Conservation (phyloP, 2,329 filamentous ascomycete genomes). For the Phialemonium atrogriseum region DNA sequence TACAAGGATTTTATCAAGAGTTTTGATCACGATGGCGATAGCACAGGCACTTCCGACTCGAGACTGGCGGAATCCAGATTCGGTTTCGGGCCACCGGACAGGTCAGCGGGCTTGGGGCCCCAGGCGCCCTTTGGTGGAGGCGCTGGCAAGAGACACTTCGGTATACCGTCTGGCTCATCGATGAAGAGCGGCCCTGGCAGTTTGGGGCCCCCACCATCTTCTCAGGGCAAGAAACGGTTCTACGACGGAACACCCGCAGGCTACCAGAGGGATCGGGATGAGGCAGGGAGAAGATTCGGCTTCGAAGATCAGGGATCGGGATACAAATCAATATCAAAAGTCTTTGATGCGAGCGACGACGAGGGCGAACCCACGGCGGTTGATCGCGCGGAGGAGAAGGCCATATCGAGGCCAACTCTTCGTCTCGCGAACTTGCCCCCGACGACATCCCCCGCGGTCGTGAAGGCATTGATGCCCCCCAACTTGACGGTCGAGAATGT, state of each 20-base stretch:
- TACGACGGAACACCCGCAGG: slow-evolving; percentile 36
- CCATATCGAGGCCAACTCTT: slow-evolving; percentile 54
- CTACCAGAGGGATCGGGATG: slow-evolving; percentile 22
- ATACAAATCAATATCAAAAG: slow-evolving; percentile 57
- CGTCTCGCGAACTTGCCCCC: slow-evolving; percentile 54
- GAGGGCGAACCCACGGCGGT: slow-evolving; percentile 38
- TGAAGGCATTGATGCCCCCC: slow-evolving; percentile 51
- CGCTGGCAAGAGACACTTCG: slow-evolving; percentile 56
- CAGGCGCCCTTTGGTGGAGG: slow-evolving; percentile 19
- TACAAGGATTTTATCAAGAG: slow-evolving; percentile 83
- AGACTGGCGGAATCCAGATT: slow-evolving; percentile 8
- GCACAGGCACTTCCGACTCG: slow-evolving; percentile 8
- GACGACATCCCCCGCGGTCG: slow-evolving; percentile 47
- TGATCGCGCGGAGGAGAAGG: slow-evolving; percentile 46
- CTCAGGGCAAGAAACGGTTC: slow-evolving; percentile 46
- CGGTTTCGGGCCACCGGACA: slow-evolving; percentile 13
- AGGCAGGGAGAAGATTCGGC: slow-evolving; percentile 23
- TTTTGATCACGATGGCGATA: slow-evolving; percentile 53
- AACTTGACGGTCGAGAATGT: slow-evolving; percentile 64
- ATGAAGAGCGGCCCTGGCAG: slow-evolving; percentile 56
- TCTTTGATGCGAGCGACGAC: slow-evolving; percentile 62
- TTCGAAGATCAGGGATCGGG: slow-evolving; percentile 30
- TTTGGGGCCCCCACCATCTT: slow-evolving; percentile 42
- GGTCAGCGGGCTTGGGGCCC: slow-evolving; percentile 20
- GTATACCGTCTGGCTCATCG: slow-evolving; percentile 40